Base-by-base conservation (phyloP, 176 grass and related monocot genomes). In the Oryza rufipogon region DNA sequence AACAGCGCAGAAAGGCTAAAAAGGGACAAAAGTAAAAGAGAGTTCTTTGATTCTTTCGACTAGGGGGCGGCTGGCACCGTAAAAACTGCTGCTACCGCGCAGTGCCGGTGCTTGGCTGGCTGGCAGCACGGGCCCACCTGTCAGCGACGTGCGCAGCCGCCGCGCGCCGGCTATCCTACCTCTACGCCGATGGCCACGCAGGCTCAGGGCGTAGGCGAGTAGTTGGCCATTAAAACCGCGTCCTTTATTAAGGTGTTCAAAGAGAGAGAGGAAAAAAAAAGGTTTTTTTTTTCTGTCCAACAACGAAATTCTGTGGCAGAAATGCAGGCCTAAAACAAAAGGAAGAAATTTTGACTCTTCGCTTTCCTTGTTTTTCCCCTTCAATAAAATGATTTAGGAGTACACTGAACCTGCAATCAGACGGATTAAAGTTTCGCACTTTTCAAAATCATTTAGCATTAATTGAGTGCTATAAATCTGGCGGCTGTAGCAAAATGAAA, bases 1-100 rank as follows among this genome's bases (percentile, higher is more conserved):
- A 83, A 83, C 75, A 80, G 64, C 80, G 75, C 80, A 34, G 51
- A 84, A 87, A 84, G 80, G 70, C 78, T 90, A 42, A 71, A 71
- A 70, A 89, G 58, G 17, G 12, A 83, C 61, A 20, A 74, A 45
- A 84, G 81, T 66, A 78, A 67, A 67, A 47, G 42, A 76, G 7
- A 9, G 14, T 11, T 23, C 58, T 23, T 63, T 63, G 20, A 42
- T 72, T 65, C 34, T 66, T 58, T 56, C 38, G 36, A 13, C 20
- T 69, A 66, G 56, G 73, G 73, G 49, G 54, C 54, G 54, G 51
- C 51, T 25, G 72, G 83, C 82, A 61, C 70, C 10, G 82, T 73
- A 41, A 79, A 64, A 83, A 72, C 56, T 15, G 80, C 36, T 32
- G 15, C 77, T 34, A 51, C 77, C 23, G 34, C 49, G 54, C 11